Evolutionary conservation across 176 grass and related monocot species (phyloP).

Genomic region (Phoenix dactylifera): DNA sequence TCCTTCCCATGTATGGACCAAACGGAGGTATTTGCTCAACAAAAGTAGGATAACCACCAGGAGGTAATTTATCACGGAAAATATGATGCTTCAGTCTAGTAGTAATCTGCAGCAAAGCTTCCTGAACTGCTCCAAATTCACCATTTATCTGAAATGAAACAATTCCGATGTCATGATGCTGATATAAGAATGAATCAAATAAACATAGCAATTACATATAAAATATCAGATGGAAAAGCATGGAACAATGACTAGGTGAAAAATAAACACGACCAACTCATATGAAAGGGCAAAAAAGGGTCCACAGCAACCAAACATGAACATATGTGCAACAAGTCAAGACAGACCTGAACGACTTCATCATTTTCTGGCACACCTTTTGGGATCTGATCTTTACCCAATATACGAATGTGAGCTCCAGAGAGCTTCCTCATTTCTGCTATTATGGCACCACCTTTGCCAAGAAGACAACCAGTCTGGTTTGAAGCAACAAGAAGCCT

Average conservation of each 20-base stretch:
- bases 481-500: constrained; percentile 61
- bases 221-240: neutral
- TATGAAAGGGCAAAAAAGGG: neutral
- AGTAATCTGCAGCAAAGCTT: constrained; percentile 84
- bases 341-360: constrained; percentile 72
- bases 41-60: constrained; percentile 47
- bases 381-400: constrained; percentile 68
- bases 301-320: neutral
- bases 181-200: constrained; percentile 1
- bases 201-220: neutral
- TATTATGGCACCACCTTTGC: constrained; percentile 82
- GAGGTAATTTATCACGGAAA: constrained; percentile 55
- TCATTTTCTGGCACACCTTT: constrained; percentile 55
- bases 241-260: neutral
- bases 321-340: neutral
- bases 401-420: constrained; percentile 69
- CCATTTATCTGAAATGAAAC: constrained; percentile 56
- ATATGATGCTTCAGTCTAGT: constrained; percentile 78
- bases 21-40: constrained; percentile 50
- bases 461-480: constrained; percentile 86
- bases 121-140: constrained; percentile 60
- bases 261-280: too few relatives aligned
- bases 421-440: constrained; percentile 95
- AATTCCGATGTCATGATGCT: constrained; percentile 6
- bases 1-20: constrained; percentile 47